A percentile compares a stretch with the other conserved stretches of the same genome.
phyloP scores from a whole-genome alignment of 257 asterid genomes.

The Mitragyna speciosa region DNA sequence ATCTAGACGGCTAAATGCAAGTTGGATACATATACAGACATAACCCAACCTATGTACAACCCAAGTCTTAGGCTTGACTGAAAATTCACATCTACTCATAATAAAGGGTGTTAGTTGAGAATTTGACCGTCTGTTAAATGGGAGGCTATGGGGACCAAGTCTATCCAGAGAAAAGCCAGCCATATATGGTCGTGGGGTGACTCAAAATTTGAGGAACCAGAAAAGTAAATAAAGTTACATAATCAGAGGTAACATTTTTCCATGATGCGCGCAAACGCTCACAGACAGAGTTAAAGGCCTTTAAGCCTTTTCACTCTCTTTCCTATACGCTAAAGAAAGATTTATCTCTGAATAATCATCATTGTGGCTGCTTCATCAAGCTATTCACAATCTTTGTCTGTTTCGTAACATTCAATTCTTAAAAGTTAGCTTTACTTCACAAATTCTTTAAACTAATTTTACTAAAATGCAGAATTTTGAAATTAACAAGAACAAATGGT shows the following conservation, averaged over 20 bases:
- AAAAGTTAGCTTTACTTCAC: not conserved
- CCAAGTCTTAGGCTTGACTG: conserved; percentile 11
- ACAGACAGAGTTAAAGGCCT: conserved; percentile 21
- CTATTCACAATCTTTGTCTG: too few relatives aligned
- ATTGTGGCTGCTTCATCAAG: too few relatives aligned
- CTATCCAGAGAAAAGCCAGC: conserved; percentile 6
- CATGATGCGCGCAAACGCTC: conserved; percentile 8
- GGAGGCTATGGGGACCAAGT: conserved; percentile 11
- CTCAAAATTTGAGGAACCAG: conserved; percentile 20
- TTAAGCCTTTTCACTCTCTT: conserved; percentile 14
- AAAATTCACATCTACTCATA: conserved; percentile 9
- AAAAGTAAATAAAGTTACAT: conserved; percentile 4
- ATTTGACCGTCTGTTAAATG: conserved; percentile 29
- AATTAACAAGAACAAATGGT: too few relatives aligned
- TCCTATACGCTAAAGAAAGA: conserved; percentile 9
- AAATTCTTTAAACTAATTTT: not conserved
- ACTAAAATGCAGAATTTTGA: not conserved
- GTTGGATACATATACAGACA: too few relatives aligned
- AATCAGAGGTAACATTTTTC: conserved; percentile 15
- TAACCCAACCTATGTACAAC: not conserved
- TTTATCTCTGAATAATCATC: not conserved
- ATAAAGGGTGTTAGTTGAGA: conserved; percentile 37
- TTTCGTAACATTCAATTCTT: too few relatives aligned
- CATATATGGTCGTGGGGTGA: conserved; percentile 7
- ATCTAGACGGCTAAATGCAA: conserved; percentile 4